These are phyloP conservation scores for Cordia subcordata DNA, from an alignment of 257 asterid species.

Conservation along the genomic window DNA sequence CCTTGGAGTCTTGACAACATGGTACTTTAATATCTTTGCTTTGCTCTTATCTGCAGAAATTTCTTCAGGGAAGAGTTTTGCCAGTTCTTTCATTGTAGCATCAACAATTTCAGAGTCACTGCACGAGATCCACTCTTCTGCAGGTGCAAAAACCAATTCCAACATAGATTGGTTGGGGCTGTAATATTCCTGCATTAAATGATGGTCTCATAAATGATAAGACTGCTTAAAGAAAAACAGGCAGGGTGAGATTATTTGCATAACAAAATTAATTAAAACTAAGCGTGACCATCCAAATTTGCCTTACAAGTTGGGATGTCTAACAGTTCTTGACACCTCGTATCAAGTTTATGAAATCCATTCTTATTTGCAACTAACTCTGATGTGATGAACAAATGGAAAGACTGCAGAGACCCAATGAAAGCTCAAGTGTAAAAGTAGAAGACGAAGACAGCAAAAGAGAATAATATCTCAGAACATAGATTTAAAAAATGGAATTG, in stretches of 20 bases:
- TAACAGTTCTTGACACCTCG: too few relatives aligned
- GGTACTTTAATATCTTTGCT: conserved; percentile 90
- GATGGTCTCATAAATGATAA: not conserved
- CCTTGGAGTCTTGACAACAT: conserved; percentile 96
- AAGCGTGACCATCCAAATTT: too few relatives aligned
- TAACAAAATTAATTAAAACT: too few relatives aligned
- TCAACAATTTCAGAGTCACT: conserved; percentile 82
- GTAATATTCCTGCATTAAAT: conserved; percentile 71
- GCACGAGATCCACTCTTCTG: conserved; percentile 91
- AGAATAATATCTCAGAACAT: not conserved
- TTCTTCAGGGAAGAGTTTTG: conserved; percentile 86
- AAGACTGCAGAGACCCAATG: too few relatives aligned
- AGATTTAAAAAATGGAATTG: not conserved
- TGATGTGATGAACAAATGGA: too few relatives aligned
- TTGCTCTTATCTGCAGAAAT: conserved; percentile 93
- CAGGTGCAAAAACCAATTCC: conserved; percentile 97
- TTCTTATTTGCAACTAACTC: too few relatives aligned
- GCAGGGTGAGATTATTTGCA: too few relatives aligned
- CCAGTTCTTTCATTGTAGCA: conserved; percentile 96
- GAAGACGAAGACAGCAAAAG: too few relatives aligned
- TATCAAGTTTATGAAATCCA: too few relatives aligned
- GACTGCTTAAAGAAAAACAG: not conserved
- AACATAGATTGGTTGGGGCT: conserved; percentile 79
- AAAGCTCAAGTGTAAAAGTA: too few relatives aligned
- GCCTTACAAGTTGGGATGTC: too few relatives aligned